phyloP scores from a whole-genome alignment of 2,329 filamentous ascomycete species.

The Orbilia blumenaviensis region DNA sequence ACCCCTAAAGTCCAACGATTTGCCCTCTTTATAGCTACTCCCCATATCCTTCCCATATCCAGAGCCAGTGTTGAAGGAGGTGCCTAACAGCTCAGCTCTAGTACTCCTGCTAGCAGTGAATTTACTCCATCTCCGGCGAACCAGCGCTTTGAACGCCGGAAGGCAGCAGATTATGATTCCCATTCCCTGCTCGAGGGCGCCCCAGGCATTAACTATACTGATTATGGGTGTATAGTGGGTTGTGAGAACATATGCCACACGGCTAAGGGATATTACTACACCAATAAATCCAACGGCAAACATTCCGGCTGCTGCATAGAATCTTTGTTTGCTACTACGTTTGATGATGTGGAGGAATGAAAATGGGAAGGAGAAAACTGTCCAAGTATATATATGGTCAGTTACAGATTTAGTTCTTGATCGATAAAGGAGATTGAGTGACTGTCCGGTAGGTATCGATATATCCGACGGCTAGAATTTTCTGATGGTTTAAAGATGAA shows the following conservation, averaged over 20 bases:
- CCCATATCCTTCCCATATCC: not conserved
- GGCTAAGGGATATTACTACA: constrained; percentile 10
- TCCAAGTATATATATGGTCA: too few relatives aligned
- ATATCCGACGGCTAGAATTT: too few relatives aligned
- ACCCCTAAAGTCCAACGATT: not conserved
- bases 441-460: too few relatives aligned
- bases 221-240: constrained; percentile 9
- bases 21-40: not conserved
- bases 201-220: constrained; percentile 27
- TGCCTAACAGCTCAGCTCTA: not conserved
- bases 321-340: not conserved
- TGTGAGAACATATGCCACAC: constrained; percentile 27
- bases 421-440: too few relatives aligned
- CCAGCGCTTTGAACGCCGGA: constrained; percentile 25
- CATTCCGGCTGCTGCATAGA: constrained; percentile 14
- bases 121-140: not conserved
- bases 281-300: constrained; percentile 29
- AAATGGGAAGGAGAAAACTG: constrained; percentile 39
- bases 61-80: not conserved
- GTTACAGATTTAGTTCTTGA: too few relatives aligned
- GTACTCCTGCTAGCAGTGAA: not conserved
- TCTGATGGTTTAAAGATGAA: not conserved
- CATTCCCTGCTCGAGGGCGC: constrained; percentile 15
- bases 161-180: constrained; percentile 36
- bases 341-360: constrained; percentile 14